Conservation (phyloP, 352 stramenopile genomes). For the Thraustochytrium sp. region DNA sequence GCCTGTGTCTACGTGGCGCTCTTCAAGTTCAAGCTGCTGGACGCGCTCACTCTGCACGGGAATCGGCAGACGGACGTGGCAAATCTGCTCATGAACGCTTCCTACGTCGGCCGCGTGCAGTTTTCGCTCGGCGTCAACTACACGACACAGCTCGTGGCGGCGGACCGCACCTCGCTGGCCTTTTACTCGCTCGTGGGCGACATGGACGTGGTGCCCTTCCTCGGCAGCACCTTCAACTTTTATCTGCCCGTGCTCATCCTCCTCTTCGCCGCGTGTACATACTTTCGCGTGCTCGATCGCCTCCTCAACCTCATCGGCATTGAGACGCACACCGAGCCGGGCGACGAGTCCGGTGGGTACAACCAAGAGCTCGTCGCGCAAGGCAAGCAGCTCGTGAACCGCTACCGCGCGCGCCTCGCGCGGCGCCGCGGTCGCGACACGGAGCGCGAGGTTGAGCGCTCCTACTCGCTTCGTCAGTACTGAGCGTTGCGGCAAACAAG, state of each 20-base stretch:
- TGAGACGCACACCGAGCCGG: conserved; percentile 19
- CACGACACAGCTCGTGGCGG: conserved; percentile 58
- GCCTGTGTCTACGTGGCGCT: conserved; percentile 58
- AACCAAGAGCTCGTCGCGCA: conserved; percentile 2
- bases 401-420: background rate
- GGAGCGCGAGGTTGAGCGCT: background rate
- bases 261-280: conserved; percentile 58
- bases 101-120: conserved; percentile 60
- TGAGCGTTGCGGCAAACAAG: too few species aligned
- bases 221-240: conserved; percentile 60
- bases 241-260: conserved; percentile 62
- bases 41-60: conserved; percentile 49
- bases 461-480: background rate
- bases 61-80: conserved; percentile 25
- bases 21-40: conserved; percentile 60
- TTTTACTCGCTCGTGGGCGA: conserved; percentile 61
- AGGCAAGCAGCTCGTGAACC: conserved; percentile 6
- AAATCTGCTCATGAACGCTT: conserved; percentile 59
- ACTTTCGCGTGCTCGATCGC: conserved; percentile 47
- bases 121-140: conserved; percentile 64
- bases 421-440: background rate
- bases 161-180: conserved; percentile 47
- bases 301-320: conserved; percentile 11
- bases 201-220: conserved; percentile 63
- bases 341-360: background rate